Conservation (phyloP, 1,284 basidiomycete species). For the Hymenochaete sp. region DNA sequence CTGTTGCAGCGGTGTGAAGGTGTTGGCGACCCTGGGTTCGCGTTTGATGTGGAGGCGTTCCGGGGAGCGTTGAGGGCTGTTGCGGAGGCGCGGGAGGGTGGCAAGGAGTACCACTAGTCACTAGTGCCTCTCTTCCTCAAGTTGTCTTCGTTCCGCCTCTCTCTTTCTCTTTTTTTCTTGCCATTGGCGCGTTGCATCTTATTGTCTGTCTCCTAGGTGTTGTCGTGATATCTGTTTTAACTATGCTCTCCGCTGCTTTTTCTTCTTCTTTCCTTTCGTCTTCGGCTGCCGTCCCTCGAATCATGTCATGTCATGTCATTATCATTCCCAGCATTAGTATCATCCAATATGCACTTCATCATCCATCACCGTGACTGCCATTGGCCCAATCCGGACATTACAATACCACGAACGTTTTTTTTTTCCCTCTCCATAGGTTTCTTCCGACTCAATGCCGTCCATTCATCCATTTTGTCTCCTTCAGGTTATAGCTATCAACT, state of each 20-base stretch:
- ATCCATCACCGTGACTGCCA: neutral
- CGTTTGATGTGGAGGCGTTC: constrained; percentile 18
- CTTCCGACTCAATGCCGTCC: neutral
- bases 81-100: neutral
- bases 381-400: neutral
- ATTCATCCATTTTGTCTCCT: too few relatives aligned
- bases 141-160: neutral
- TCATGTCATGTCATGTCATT: too few relatives aligned
- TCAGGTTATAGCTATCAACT: too few relatives aligned
- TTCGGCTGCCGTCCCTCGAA: neutral
- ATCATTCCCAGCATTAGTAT: neutral
- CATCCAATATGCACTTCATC: neutral
- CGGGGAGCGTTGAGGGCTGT: constrained; percentile 13
- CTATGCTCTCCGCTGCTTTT: neutral
- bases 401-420: neutral
- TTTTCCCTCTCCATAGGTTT: neutral
- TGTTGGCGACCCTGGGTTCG: constrained; percentile 13
- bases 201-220: neutral
- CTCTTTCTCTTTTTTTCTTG: neutral
- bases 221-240: neutral
- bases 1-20: constrained; percentile 12
- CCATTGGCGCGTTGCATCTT: neutral
- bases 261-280: neutral
- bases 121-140: neutral
- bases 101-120: neutral